Conservation (phyloP, 371 early-diverging fungal genomes). For the Mortierella sp. region DNA sequence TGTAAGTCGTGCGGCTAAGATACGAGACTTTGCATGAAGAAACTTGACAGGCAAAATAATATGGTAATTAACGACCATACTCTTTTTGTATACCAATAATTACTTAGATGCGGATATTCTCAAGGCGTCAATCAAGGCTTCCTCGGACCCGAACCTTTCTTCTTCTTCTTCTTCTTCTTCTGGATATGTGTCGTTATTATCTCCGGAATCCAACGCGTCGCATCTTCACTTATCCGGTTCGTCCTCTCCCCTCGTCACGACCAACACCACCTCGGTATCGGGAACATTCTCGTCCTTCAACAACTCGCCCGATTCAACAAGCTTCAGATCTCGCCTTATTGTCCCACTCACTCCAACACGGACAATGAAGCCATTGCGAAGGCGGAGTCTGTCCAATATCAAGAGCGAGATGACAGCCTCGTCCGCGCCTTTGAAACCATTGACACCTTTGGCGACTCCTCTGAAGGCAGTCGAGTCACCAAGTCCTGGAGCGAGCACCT, state of each 20-base stretch:
- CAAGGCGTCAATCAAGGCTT: slow-evolving; percentile 44
- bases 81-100: not conserved
- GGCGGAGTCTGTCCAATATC: slow-evolving; percentile 35
- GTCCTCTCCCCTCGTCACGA: not conserved
- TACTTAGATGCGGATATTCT: slow-evolving; percentile 47
- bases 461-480: not conserved
- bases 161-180: slow-evolving; percentile 25
- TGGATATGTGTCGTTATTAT: not conserved
- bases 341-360: slow-evolving; percentile 23
- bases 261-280: slow-evolving; percentile 34
- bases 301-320: slow-evolving; percentile 29
- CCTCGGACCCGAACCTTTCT: slow-evolving; percentile 12
- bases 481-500: no score
- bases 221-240: not conserved
- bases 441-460: slow-evolving; percentile 22
- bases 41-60: no score
- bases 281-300: slow-evolving; percentile 47
- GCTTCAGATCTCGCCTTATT: not conserved
- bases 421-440: slow-evolving; percentile 23
- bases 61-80: no score
- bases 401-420: slow-evolving; percentile 30
- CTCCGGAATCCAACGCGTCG: not conserved
- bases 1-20: slow-evolving; percentile 24
- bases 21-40: no score
- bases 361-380: slow-evolving; percentile 34